A percentile compares a stretch with the other conserved stretches of the same genome.
These are phyloP conservation scores for Microsporum audouinii DNA, from an alignment of 2,329 filamentous ascomycete species.

Conservation along the genomic window DNA sequence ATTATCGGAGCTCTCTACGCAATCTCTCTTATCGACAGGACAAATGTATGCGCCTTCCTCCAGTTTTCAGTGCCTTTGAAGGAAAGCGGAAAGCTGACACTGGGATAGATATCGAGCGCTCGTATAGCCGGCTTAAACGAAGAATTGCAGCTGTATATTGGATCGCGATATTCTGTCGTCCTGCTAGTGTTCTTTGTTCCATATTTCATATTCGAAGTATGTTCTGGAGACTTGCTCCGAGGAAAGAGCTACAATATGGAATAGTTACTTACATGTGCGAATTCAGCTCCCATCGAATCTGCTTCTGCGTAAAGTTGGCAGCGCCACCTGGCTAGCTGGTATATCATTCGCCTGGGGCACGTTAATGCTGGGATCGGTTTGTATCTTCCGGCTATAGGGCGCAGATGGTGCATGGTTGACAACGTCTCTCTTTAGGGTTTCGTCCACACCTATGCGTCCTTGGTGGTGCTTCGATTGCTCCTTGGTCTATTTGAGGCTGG, in stretches of 20 bases:
- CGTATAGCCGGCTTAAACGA: slow-evolving; percentile 12
- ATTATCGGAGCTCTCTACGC: slow-evolving; percentile 59
- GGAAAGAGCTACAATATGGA: neutral
- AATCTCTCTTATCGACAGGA: slow-evolving; percentile 65
- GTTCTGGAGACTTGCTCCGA: neutral
- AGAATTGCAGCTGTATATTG: slow-evolving; percentile 12
- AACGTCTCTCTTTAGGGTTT: slow-evolving; percentile 4
- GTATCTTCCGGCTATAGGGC: neutral
- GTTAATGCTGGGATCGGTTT: slow-evolving; percentile 10
- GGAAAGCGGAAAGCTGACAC: neutral
- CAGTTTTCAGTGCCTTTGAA: neutral
- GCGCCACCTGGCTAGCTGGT: slow-evolving; percentile 12
- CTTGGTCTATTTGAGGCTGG: slow-evolving; percentile 37
- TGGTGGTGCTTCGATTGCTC: slow-evolving; percentile 33
- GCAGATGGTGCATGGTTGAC: neutral
- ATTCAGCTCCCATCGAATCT: slow-evolving; percentile 12
- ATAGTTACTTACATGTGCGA: neutral
- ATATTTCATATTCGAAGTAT: slow-evolving; percentile 17
- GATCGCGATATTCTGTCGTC: slow-evolving; percentile 12
- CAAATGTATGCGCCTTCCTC: slow-evolving; percentile 44
- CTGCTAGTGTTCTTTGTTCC: slow-evolving; percentile 16
- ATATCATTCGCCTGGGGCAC: slow-evolving; percentile 12
- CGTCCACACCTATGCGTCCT: slow-evolving; percentile 24
- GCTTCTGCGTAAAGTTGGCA: slow-evolving; percentile 12
- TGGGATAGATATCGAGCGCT: slow-evolving; percentile 7